These are phyloP conservation scores for Polygonum maritimum DNA, from an alignment of 148 eudicot genomes.

Conservation along the genomic window DNA sequence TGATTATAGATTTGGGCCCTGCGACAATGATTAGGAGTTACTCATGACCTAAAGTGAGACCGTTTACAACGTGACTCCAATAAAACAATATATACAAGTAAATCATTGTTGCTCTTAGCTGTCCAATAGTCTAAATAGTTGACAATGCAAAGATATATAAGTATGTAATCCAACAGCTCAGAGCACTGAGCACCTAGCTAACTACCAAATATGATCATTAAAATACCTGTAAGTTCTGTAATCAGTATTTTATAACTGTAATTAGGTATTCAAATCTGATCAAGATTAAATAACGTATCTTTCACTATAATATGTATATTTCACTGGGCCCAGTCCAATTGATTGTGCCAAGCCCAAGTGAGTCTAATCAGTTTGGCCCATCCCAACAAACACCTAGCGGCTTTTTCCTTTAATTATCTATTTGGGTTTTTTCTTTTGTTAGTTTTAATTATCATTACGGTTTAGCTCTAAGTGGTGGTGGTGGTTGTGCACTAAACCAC, in stretches of 20 bases:
- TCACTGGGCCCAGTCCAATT: not conserved
- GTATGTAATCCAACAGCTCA: not conserved
- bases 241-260: too few relatives aligned
- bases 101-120: not conserved
- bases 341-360: not conserved
- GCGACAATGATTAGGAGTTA: not conserved
- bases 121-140: not conserved
- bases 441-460: too few relatives aligned
- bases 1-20: not conserved
- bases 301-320: not conserved
- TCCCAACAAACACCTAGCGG: not conserved
- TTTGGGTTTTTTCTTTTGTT: not conserved
- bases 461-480: too few relatives aligned
- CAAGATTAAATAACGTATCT: not conserved
- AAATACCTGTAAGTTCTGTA: too few relatives aligned
- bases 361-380: not conserved
- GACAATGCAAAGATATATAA: not conserved
- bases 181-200: too few relatives aligned
- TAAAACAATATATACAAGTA: not conserved
- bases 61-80: not conserved
- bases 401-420: not conserved
- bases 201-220: too few relatives aligned
- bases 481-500: too few relatives aligned
- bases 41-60: not conserved
- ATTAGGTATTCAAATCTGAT: too few relatives aligned